These are phyloP conservation scores for Dioscorea alata DNA, from an alignment of 106 monocot species.

Conservation along the genomic window DNA sequence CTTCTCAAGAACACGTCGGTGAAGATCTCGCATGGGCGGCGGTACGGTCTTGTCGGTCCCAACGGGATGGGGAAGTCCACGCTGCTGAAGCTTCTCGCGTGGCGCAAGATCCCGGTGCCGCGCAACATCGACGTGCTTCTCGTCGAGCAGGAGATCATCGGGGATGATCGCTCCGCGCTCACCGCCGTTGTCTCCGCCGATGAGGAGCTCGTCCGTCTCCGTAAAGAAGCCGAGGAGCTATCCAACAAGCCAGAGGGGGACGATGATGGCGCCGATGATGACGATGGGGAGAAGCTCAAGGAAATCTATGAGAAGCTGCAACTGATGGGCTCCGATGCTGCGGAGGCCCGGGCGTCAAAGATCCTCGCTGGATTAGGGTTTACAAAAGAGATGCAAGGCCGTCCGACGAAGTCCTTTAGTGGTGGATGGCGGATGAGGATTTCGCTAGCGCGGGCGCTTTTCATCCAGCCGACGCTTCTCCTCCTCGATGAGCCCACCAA, in stretches of 20 bases:
- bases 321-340: constrained; percentile 56
- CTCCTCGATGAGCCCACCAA: constrained; percentile 94
- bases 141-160: constrained; percentile 72
- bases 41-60: constrained; percentile 77
- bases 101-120: constrained; percentile 71
- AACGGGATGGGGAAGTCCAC: constrained; percentile 79
- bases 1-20: constrained; percentile 65
- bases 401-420: constrained; percentile 77
- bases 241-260: constrained; percentile 11
- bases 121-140: constrained; percentile 63
- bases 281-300: constrained; percentile 43
- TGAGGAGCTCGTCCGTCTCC: constrained; percentile 44
- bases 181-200: constrained; percentile 66
- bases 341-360: constrained; percentile 72
- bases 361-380: constrained; percentile 76
- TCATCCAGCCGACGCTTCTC: constrained; percentile 85
- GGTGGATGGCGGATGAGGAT: constrained; percentile 99
- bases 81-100: constrained; percentile 58
- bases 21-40: constrained; percentile 55
- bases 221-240: constrained; percentile 34
- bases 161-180: constrained; percentile 49
- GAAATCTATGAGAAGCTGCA: constrained; percentile 64
- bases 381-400: constrained; percentile 73
- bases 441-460: constrained; percentile 77
- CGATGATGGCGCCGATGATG: constrained; percentile 20